A percentile compares a stretch with the other conserved stretches of the same genome.
These are phyloP conservation scores for Tricholoma saponaceum DNA, from an alignment of 768 basidiomycete genomes.

Conservation along the genomic window DNA sequence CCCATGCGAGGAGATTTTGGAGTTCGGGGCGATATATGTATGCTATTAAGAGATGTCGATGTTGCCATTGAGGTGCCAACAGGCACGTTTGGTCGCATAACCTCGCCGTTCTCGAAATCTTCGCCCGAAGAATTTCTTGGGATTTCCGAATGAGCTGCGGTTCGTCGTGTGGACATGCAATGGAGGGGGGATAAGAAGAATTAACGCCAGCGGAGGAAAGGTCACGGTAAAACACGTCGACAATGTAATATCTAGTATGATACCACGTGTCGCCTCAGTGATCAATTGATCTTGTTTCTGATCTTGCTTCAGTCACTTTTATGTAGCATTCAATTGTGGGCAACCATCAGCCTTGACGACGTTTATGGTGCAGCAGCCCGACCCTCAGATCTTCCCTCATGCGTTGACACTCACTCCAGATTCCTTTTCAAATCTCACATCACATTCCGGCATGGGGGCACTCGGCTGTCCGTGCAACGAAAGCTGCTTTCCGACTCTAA, in stretches of 20 bases:
- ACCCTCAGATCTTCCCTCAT: too few relatives aligned
- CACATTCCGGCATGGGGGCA: too few relatives aligned
- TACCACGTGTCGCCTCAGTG: background rate
- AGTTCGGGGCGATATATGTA: conserved; percentile 55
- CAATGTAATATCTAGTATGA: background rate
- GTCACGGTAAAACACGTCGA: background rate
- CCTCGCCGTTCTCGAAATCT: conserved; percentile 21
- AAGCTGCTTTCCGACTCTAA: background rate
- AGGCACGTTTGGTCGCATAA: conserved; percentile 37
- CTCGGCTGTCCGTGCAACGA: background rate
- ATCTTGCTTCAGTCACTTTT: too few relatives aligned
- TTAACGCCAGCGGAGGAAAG: background rate
- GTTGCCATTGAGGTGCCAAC: conserved; percentile 42
- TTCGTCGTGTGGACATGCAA: conserved; percentile 25
- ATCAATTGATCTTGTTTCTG: too few relatives aligned
- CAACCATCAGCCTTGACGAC: too few relatives aligned
- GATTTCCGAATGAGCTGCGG: conserved; percentile 7
- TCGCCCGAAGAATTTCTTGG: conserved; percentile 4
- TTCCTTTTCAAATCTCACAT: background rate
- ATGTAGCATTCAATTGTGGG: too few relatives aligned
- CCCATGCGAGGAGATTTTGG: conserved; percentile 36
- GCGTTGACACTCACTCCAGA: too few relatives aligned
- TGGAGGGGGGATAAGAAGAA: background rate
- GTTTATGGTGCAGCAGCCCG: too few relatives aligned
- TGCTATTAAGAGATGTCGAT: conserved; percentile 55